Base-by-base conservation (phyloP, 768 basidiomycete species). In the Trametes villosa region DNA sequence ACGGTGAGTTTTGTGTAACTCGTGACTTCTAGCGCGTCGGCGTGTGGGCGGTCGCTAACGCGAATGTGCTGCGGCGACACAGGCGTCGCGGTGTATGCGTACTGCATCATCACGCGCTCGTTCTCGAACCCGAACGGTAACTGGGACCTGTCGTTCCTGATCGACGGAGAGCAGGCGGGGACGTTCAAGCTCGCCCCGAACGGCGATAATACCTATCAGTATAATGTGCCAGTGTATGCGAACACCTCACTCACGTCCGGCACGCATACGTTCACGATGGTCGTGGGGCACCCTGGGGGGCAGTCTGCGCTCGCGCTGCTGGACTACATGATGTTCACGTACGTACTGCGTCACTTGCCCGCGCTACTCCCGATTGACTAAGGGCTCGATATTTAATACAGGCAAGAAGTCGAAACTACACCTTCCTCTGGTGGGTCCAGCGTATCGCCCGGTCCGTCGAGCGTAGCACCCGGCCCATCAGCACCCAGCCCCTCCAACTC, bases 11-110 rank as follows among this genome's bases (percentile, higher is more conserved):
- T n/a, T n/a, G n/a, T n/a, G n/a, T n/a, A n/a, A n/a, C n/a, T n/a
- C n/a, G n/a, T n/a, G n/a, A n/a, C n/a, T n/a, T n/a, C n/a, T n/a
- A n/a, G n/a, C n/a, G n/a, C n/a, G n/a, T n/a, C 50, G 79, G 79
- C 78, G 48, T 47, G 66, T 58, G 36, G 3, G 13, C 36, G n/a
- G 5, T 20, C 20, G n/a, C n/a, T n/a, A n/a, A n/a, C n/a, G n/a
- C n/a, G n/a, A n/a, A n/a, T n/a, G n/a, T n/a, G n/a, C n/a, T n/a
- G n/a, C n/a, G n/a, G n/a, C n/a, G n/a, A n/a, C n/a, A 29, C 53
- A 80, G 79, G 79, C 13, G 72, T 76, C 18, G 78, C 79, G 0
- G 65, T 82, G 17, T 80, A 80, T 65, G 76, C 80, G 4, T 79
- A 71, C 55, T 77, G 77, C 59, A 71, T 74, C 26, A 60, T 77